Percentiles rank a stretch among this genome's conserved stretches.
These are phyloP conservation scores for Penicillium canariense DNA, from an alignment of 495 filamentous ascomycete species.

Conservation along the genomic window DNA sequence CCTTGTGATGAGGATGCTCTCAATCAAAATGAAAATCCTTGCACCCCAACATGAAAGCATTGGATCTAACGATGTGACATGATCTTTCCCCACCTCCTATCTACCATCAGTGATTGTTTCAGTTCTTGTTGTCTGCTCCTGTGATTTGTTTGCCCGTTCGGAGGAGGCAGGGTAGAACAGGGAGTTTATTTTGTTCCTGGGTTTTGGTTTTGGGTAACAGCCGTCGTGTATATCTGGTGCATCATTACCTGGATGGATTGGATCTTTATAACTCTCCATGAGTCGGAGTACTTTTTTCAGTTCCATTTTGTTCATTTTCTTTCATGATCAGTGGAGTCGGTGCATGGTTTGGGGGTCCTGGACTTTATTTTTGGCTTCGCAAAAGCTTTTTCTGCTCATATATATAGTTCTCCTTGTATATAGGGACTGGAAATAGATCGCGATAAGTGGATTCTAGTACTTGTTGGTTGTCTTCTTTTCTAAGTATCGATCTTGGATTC, in stretches of 20 bases:
- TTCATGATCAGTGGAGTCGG: constrained; percentile 13
- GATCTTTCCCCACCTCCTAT: constrained; percentile 1
- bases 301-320: not conserved
- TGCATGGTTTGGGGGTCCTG: constrained; percentile 5
- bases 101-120: not conserved
- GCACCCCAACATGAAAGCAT: not conserved
- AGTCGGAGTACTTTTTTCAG: constrained; percentile 2
- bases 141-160: not conserved
- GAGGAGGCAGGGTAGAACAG: not conserved
- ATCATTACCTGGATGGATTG: constrained; percentile 15
- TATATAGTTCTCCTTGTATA: constrained; percentile 3
- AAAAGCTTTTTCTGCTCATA: constrained; percentile 1
- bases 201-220: constrained; percentile 3
- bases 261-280: constrained; percentile 8
- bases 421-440: constrained; percentile 2
- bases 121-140: not conserved
- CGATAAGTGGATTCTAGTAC: not conserved
- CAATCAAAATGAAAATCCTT: not conserved
- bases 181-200: constrained; percentile 6
- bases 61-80: constrained; percentile 13
- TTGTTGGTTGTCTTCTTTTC: not conserved
- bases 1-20: not conserved
- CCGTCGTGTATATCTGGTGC: constrained; percentile 10
- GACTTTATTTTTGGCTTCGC: not conserved
- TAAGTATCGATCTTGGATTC: not conserved